Base-by-base conservation (phyloP, 306 rosid species). In the Begonia peltatifolia region DNA sequence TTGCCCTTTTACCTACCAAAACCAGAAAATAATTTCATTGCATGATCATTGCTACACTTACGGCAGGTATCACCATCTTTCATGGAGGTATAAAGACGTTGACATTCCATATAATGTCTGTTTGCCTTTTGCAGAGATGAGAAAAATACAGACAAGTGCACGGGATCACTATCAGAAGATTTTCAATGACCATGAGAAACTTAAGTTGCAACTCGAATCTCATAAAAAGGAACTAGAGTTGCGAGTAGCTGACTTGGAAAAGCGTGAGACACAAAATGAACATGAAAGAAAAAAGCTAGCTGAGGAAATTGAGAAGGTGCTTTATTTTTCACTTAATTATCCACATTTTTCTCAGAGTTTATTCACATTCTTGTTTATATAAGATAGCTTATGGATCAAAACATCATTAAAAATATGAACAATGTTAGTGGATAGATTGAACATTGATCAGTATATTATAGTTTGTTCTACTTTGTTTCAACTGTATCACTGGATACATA, bases 141-240 rank as follows among this genome's bases (percentile, higher is more conserved):
- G 62, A 80, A 87, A 81, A 64, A 74, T 77, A 25, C 94, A 92
- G 60, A 50, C 75, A 38, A 87, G 99, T 69, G 92, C 94, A 12
- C 71, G 76, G 61, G 94, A 92, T 68, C 92, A 92, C 71, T 73
- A 76, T 67, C 87, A 83, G 80, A 83, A 77, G 75, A 79, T 87
- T 57, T 81, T 81, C 57, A 70, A 67, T 48, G 93, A 82, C 66
- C 95, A 83, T 47, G 83, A 92, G 66, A 79, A 77, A 60, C 74
- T 83, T 41, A 92, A 83, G 72, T 46, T 71, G 73, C 93, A 81
- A 67, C 67, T 92, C 60, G 96, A 92, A 71, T 74, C 81, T 72
- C 94, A 87, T 50, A 81, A 81, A 70, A 77, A 54, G 55, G 84
- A 81, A 61, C 82, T 92, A 4, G 96, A 84, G 77, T 49, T 68